Percentiles rank a stretch among this genome's conserved stretches.
Conservation (phyloP, 2,329 filamentous ascomycete species). For the Pyrenophora seminiperda region DNA sequence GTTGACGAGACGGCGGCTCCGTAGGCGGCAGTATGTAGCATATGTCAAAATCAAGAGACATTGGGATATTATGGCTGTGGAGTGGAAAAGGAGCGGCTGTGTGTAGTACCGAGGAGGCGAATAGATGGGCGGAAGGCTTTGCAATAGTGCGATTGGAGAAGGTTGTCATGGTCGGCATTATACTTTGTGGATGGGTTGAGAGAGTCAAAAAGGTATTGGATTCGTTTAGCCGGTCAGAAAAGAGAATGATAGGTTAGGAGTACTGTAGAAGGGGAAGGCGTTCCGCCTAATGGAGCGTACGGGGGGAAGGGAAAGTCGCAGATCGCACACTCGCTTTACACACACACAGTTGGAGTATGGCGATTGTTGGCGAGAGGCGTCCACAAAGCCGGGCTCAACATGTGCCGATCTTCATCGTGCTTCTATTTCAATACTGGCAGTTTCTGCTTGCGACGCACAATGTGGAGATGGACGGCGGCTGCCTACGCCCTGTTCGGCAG, state of each 20-base stretch:
- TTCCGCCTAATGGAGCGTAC: slow-evolving; percentile 2
- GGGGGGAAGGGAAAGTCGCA: not conserved
- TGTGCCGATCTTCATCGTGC: not conserved
- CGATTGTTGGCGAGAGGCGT: slow-evolving; percentile 1
- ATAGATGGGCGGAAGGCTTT: slow-evolving; percentile 7
- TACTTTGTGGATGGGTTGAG: too few relatives aligned
- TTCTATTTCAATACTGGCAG: slow-evolving; percentile 5
- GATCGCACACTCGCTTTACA: not conserved
- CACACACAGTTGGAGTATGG: too few relatives aligned
- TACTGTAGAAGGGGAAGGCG: not conserved
- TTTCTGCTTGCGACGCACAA: slow-evolving; percentile 2
- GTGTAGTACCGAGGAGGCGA: slow-evolving; percentile 13
- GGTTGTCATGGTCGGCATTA: not conserved
- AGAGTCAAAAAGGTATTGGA: slow-evolving; percentile 2
- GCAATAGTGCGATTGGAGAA: slow-evolving; percentile 14
- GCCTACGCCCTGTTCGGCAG: slow-evolving; percentile 13
- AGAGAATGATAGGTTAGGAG: not conserved
- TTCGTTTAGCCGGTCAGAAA: slow-evolving; percentile 13
- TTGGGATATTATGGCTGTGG: slow-evolving; percentile 5
- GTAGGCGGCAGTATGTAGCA: slow-evolving; percentile 2
- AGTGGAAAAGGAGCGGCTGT: slow-evolving; percentile 3
- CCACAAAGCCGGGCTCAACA: not conserved
- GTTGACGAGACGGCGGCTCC: not conserved
- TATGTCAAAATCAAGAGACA: slow-evolving; percentile 6
- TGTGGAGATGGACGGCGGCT: slow-evolving; percentile 22